Conservation (phyloP, 345 rosid species). For the Salix arbutifolia region DNA sequence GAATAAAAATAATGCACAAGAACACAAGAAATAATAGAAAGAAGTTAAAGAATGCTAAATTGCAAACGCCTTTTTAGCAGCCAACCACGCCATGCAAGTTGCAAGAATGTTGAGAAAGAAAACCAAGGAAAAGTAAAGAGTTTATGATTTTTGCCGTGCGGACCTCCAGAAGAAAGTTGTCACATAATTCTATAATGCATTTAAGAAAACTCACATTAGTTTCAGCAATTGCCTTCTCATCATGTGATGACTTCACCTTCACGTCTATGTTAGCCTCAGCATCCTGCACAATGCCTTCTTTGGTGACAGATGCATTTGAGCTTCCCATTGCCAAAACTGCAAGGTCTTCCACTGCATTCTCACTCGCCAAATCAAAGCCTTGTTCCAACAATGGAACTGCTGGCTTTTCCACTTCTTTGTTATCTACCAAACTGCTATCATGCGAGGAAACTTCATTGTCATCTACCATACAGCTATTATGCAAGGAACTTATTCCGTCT, state of each 20-base stretch:
- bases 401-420: conserved; percentile 10
- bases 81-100: neutral
- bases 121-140: neutral
- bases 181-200: neutral
- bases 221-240: conserved; percentile 20
- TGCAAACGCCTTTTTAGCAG: neutral
- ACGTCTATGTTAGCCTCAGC: conserved; percentile 15
- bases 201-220: conserved; percentile 28
- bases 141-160: neutral
- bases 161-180: neutral
- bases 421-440: conserved; percentile 2
- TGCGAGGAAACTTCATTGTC: conserved; percentile 4
- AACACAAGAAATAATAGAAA: neutral
- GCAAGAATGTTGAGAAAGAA: neutral
- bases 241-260: conserved; percentile 10
- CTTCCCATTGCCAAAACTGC: conserved; percentile 24
- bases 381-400: conserved; percentile 14
- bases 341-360: conserved; percentile 9
- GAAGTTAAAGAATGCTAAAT: neutral
- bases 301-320: conserved; percentile 15
- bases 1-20: neutral
- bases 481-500: conserved; percentile 7
- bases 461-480: conserved; percentile 19
- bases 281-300: conserved; percentile 12
- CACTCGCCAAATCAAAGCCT: conserved; percentile 3